Percentiles rank a stretch among this genome's conserved stretches.
Evolutionary conservation across 192 early-diverging fungal genomes (phyloP).

Genomic region (Podila epigama): DNA sequence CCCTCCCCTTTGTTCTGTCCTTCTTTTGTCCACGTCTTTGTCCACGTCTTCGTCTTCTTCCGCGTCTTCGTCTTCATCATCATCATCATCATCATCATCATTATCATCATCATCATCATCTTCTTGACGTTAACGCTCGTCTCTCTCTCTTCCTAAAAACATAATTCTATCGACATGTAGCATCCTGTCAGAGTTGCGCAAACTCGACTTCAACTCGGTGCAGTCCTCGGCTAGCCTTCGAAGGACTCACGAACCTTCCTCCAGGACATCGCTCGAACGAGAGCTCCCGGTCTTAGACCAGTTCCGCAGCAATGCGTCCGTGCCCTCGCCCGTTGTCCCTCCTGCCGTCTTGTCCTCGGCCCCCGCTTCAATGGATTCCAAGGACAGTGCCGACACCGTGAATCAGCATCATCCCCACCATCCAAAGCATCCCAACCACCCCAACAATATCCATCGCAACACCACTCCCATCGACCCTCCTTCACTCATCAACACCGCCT

Average conservation of each 20-base stretch:
- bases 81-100: no score
- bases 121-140: no score
- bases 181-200: slow-evolving; percentile 31
- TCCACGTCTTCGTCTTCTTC: no score
- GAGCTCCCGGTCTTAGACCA: slow-evolving; percentile 30
- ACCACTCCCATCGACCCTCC: background rate
- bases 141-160: no score
- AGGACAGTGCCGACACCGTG: background rate
- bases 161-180: no score
- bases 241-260: background rate
- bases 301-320: slow-evolving; percentile 5
- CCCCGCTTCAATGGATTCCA: no score
- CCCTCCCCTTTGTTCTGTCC: background rate
- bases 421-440: background rate
- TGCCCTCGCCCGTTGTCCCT: background rate
- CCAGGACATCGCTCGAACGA: slow-evolving; percentile 12
- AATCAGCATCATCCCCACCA: background rate
- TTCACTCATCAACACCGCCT: background rate
- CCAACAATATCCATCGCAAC: background rate
- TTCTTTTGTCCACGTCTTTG: background rate
- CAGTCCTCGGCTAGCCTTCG: background rate
- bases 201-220: slow-evolving; percentile 23
- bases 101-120: no score
- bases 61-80: no score
- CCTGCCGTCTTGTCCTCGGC: background rate